These are phyloP conservation scores for Drechslerella dactyloides DNA, from an alignment of 2,329 filamentous ascomycete genomes.

Conservation along the genomic window DNA sequence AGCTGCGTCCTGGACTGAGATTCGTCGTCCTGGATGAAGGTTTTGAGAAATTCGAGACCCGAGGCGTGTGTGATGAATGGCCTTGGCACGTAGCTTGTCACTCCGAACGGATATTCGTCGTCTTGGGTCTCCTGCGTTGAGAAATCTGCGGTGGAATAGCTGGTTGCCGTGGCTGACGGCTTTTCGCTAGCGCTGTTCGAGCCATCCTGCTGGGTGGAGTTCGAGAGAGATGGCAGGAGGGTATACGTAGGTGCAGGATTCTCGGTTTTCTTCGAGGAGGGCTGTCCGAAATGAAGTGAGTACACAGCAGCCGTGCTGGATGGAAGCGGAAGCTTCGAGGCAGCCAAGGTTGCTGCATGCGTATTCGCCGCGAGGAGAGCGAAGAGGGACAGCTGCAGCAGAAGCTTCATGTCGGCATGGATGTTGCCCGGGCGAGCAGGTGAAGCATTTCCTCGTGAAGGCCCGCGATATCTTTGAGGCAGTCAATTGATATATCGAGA, in stretches of 20 bases:
- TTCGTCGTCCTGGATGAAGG: slow-evolving; percentile 41
- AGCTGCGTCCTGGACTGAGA: neutral
- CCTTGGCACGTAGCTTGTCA: slow-evolving; percentile 2
- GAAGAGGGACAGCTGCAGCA: neutral
- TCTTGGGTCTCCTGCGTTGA: no score
- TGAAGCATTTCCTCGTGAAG: neutral
- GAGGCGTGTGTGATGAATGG: slow-evolving; percentile 13
- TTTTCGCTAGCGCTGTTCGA: neutral
- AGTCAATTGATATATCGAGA: no score
- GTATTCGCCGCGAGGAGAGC: neutral
- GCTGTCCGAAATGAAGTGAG: neutral
- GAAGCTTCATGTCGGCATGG: neutral
- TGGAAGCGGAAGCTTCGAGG: neutral
- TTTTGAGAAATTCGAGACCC: slow-evolving; percentile 7
- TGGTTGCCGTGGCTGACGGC: no score
- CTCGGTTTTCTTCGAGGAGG: neutral
- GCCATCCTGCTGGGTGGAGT: neutral
- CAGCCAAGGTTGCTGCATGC: neutral
- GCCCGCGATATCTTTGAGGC: neutral
- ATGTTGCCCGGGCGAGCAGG: neutral
- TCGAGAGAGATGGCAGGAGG: neutral
- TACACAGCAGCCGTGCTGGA: neutral
- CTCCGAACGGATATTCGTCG: no score
- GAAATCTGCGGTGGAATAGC: no score
- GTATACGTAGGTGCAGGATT: neutral